Evolutionary conservation across 768 basidiomycete species (phyloP).

Genomic region (Auricularia sp.): DNA sequence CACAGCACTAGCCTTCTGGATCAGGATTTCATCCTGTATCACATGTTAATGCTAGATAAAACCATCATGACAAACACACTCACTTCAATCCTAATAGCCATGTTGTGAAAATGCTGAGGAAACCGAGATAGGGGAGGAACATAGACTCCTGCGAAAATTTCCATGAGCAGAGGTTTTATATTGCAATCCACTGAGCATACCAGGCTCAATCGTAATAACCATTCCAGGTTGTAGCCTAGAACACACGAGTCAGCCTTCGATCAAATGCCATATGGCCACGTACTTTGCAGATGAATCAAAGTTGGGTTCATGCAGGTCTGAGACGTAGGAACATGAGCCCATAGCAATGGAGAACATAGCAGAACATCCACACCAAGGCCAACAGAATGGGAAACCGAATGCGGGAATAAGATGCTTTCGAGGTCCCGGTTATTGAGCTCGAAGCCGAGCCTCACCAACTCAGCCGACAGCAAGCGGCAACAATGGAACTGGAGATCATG

Average conservation of each 20-base stretch:
- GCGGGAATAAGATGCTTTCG: constrained; percentile 73
- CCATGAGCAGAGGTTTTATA: too few relatives aligned
- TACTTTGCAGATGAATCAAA: constrained; percentile 46
- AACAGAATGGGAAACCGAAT: constrained; percentile 84
- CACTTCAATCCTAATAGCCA: constrained; percentile 89
- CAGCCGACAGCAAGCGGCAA: constrained; percentile 52
- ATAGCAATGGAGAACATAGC: constrained; percentile 5
- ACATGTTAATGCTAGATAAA: neutral
- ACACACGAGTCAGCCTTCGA: neutral
- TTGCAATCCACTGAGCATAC: constrained; percentile 19
- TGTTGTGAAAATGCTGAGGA: constrained; percentile 81
- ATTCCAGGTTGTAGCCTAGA: constrained; percentile 67
- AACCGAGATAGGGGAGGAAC: constrained; percentile 72
- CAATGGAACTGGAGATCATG: constrained; percentile 71
- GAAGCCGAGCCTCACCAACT: constrained; percentile 73
- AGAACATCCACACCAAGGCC: constrained; percentile 56
- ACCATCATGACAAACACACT: constrained; percentile 6
- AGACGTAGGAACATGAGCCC: neutral
- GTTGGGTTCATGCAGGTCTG: constrained; percentile 85
- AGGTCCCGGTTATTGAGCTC: constrained; percentile 41
- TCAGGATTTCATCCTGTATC: constrained; percentile 57
- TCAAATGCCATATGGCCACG: constrained; percentile 15
- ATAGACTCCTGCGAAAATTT: constrained; percentile 37
- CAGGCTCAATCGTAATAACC: constrained; percentile 89
- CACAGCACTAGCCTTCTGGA: constrained; percentile 48